These are phyloP conservation scores for Globisporangium spiculum DNA, from an alignment of 352 stramenopile species.

Conservation along the genomic window DNA sequence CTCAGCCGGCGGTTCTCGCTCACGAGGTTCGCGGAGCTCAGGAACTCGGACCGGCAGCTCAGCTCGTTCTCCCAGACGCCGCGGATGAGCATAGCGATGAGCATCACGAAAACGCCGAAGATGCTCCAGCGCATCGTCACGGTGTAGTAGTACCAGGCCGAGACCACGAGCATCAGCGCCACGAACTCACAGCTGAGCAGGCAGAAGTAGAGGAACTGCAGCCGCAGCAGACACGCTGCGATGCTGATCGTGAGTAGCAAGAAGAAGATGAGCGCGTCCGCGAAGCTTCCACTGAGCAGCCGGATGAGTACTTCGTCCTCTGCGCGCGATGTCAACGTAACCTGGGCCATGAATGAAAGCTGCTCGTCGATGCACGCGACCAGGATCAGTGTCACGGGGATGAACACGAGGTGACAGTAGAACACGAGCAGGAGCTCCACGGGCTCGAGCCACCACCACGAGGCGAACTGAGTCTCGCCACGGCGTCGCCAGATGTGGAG, in stretches of 20 bases:
- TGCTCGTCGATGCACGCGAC: constrained; percentile 39
- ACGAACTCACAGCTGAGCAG: constrained; percentile 39
- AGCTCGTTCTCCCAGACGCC: constrained; percentile 46
- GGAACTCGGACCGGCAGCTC: constrained; percentile 41
- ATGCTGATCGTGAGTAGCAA: constrained; percentile 35
- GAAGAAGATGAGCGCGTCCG: constrained; percentile 46
- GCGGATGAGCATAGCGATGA: constrained; percentile 34
- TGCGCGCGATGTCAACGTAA: neutral
- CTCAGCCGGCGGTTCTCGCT: constrained; percentile 57
- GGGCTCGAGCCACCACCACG: constrained; percentile 28
- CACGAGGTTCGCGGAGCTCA: constrained; percentile 50
- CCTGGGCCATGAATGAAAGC: constrained; percentile 15
- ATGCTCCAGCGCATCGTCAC: constrained; percentile 25
- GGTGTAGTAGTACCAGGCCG: constrained; percentile 20
- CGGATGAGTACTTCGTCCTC: constrained; percentile 15
- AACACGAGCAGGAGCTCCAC: constrained; percentile 42
- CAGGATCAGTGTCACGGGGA: constrained; percentile 34
- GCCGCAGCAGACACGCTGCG: constrained; percentile 38
- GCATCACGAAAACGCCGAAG: constrained; percentile 32
- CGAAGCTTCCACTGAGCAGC: constrained; percentile 34
- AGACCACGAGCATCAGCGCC: constrained; percentile 30
- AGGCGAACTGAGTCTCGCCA: constrained; percentile 30
- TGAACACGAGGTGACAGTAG: constrained; percentile 42
- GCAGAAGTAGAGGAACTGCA: constrained; percentile 57
- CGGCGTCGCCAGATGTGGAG: constrained; percentile 29